Evolutionary conservation across 177 flowering plant species (phyloP), one percentile per base, ranked within the genome.

Genomic region (Tripterygium wilfordii): DNA sequence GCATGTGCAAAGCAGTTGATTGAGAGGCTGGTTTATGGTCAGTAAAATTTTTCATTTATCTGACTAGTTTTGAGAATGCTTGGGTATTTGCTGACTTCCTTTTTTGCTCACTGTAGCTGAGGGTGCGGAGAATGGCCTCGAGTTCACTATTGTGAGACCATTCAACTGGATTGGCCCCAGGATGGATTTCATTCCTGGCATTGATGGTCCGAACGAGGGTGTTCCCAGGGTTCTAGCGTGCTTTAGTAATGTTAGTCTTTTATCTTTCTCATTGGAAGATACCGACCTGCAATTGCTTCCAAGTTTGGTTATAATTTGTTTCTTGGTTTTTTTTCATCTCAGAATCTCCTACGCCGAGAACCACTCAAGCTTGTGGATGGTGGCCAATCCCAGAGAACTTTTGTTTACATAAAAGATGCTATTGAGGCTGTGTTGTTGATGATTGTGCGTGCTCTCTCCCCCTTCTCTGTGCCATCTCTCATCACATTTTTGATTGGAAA

Each of bases 141-240:
- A 89, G 49, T 90, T 94, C 61, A 85, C 99, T 48, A 94, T 94
- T 57, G 96, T 89, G 45, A 76, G 99, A 50, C 97, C 97, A 28
- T 94, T 89, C 63, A 94, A 89, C 71, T 89, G 96, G 97, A 94
- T 94, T 72, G 97, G 99, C 64, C 97, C 99, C 16, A 77, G 97
- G 49, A 90, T 89, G 96, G 97, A 94, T 58, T 94, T 94, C 70
- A 94, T 94, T 17, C 97, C 99, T 39, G 99, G 99, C 45, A 74
- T 94, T 73, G 99, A 94, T 69, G 97, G 97, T 50, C 99, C 99
- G 45, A 84, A 88, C 55, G 96, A 94, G 76, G 97, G 99, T 59
- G 97, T 89, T 55, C 97, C 99, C 8, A 72, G 99, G 52, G 99
- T 94, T 66, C 68, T 89, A 8, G 97, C 97, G 10, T 94, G 99